Evolutionary conservation across 768 basidiomycete species (phyloP), one percentile per base, ranked within the genome.

Genomic region (Hemileccinum impolitum): DNA sequence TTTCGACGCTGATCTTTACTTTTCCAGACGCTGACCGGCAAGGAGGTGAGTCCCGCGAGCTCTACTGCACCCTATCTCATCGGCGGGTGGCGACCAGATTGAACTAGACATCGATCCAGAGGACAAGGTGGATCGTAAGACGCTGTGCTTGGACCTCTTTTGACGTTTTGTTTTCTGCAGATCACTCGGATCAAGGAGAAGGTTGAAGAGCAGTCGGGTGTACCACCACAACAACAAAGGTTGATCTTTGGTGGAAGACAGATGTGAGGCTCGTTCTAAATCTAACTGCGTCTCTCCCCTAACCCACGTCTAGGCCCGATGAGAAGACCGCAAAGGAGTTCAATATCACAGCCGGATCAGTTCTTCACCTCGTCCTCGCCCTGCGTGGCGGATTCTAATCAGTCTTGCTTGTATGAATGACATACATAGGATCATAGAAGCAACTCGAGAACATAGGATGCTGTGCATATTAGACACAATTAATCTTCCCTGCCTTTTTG

Each of bases 161-260:
- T 12, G 15, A 58, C 39, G 15, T 50, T 36, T 42, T 32, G 21
- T 35, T 25, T 41, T 18, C 31, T 44, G 15, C 64, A 98, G 95
- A 90, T 96, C 62, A 76, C 82, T 39, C 82, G 90, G 58, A 93
- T 98, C 72, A 98, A 98, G 75, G 94, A 95, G 78, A 90, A 90
- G 68, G 92, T 97, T 9, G 95, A 98, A 69, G 94, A 97, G 74
- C 94, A 97, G 72, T 94, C 93, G 6, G 95, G 95, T 56, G 95
- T 98, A 36, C 95, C 95, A 19, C 95, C 95, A 52, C 90, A 77
- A 37, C 95, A 98, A 69, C 95, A 98, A 69, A 83, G 95, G 50
- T 70, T 98, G 62, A 98, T 98, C 66, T 96, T 86, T 67, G 71
- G 81, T 62, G 95, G 95, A 30, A 83, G 94, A 63, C 94, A 96